These are phyloP conservation scores for Sphaceloma murrayae DNA, from an alignment of 2,329 filamentous ascomycete genomes.

Conservation along the genomic window DNA sequence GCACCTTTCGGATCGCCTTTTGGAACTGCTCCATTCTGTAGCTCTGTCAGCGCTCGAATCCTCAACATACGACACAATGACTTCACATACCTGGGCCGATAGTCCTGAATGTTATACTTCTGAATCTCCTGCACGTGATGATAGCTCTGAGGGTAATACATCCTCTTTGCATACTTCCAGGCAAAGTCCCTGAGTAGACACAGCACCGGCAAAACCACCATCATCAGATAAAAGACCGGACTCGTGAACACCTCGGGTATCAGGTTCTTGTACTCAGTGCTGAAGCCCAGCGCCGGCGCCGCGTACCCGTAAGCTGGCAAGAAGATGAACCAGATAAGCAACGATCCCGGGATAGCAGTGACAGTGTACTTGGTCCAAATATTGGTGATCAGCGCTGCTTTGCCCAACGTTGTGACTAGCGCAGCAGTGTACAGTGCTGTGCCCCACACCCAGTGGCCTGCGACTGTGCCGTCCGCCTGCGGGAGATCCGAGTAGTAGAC, in stretches of 20 bases:
- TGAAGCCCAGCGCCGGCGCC: conserved; percentile 72
- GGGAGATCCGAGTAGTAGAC: conserved; percentile 77
- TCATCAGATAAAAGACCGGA: conserved; percentile 83
- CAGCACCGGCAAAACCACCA: conserved; percentile 65
- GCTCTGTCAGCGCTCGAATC: conserved; percentile 8
- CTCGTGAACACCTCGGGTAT: conserved; percentile 71
- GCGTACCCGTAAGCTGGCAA: conserved; percentile 79
- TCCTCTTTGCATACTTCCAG: conserved; percentile 96
- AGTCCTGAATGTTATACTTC: conserved; percentile 99
- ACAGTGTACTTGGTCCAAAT: conserved; percentile 99
- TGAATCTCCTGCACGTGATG: conserved; percentile 99
- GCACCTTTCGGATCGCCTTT: conserved; percentile 96
- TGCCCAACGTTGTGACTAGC: conserved; percentile 86
- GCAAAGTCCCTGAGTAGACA: conserved; percentile 82
- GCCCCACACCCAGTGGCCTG: conserved; percentile 97
- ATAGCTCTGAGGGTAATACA: conserved; percentile 93
- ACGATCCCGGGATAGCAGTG: conserved; percentile 85
- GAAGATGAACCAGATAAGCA: conserved; percentile 85
- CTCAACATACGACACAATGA: background rate
- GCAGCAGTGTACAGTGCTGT: conserved; percentile 88
- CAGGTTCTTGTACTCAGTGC: conserved; percentile 74
- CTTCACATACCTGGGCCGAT: conserved; percentile 68
- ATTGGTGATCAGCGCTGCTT: conserved; percentile 88
- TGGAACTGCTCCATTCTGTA: conserved; percentile 97
- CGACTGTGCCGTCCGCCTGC: conserved; percentile 66